Conservation (phyloP, 2,329 filamentous ascomycete genomes). For the Xylariaceae sp. region DNA sequence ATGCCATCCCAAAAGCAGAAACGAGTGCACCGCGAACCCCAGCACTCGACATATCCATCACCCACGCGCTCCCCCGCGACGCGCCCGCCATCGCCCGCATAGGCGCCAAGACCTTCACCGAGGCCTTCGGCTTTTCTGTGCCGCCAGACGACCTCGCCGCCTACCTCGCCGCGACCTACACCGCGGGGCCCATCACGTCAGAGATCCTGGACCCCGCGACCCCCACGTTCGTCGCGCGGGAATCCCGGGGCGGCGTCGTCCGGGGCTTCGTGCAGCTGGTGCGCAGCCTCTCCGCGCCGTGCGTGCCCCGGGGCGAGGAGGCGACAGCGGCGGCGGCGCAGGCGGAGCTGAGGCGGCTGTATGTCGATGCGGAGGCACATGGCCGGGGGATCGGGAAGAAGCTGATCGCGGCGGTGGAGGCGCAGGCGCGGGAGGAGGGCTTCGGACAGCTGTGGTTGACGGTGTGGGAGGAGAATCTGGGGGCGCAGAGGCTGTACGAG, state of each 20-base stretch:
- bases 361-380: conserved; percentile 23
- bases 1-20: background rate
- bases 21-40: background rate
- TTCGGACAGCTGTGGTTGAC: conserved; percentile 23
- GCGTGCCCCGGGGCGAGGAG: conserved; percentile 14
- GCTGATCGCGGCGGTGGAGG: conserved; percentile 22
- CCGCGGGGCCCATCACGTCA: conserved; percentile 12
- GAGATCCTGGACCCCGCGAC: conserved; percentile 16
- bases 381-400: conserved; percentile 24
- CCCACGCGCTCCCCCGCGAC: conserved; percentile 17
- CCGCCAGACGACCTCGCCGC: conserved; percentile 18
- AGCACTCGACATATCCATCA: conserved; percentile 13
- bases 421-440: conserved; percentile 20
- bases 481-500: conserved; percentile 20
- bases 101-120: conserved; percentile 22
- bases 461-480: conserved; percentile 23
- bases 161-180: conserved; percentile 19
- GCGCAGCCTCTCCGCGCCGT: conserved; percentile 14
- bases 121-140: conserved; percentile 22
- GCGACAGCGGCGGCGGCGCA: conserved; percentile 5
- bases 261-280: conserved; percentile 25
- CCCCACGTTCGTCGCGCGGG: conserved; percentile 20
- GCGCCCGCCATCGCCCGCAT: conserved; percentile 21
- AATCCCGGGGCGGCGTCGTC: conserved; percentile 10
- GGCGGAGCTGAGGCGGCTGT: conserved; percentile 24